Conservation (phyloP, 495 filamentous ascomycete genomes). For the Halenospora varia region DNA sequence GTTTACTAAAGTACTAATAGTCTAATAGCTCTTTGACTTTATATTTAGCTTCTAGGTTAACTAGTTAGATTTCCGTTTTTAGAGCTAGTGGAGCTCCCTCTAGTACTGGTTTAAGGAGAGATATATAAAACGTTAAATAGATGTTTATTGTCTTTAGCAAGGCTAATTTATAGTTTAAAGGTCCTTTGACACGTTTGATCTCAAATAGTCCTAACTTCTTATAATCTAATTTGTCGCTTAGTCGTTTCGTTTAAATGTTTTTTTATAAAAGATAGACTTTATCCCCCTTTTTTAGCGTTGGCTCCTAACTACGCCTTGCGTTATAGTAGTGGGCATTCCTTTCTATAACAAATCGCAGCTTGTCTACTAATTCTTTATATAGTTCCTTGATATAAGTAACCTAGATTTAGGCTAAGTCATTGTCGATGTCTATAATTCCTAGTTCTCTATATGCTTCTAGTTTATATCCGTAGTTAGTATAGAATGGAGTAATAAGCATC, state of each 20-base stretch:
- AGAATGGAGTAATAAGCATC: too few species aligned
- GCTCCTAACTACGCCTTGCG: not conserved
- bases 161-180: conserved; percentile 14
- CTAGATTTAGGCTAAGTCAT: not conserved
- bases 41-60: conserved; percentile 13
- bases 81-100: not conserved
- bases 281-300: conserved; percentile 25
- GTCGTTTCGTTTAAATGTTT: conserved; percentile 31
- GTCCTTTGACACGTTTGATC: conserved; percentile 5
- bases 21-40: conserved; percentile 10
- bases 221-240: conserved; percentile 30
- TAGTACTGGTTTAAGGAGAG: not conserved
- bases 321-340: not conserved
- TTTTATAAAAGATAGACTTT: conserved; percentile 29
- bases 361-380: not conserved
- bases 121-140: conserved; percentile 7
- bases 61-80: conserved; percentile 2
- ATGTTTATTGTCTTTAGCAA: conserved; percentile 11
- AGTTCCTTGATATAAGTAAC: not conserved
- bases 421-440: too few species aligned
- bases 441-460: too few species aligned
- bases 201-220: conserved; percentile 27
- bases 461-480: too few species aligned
- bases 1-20: not conserved
- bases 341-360: not conserved